A percentile compares a stretch with the other conserved stretches of the same genome.
phyloP scores from a whole-genome alignment of 352 stramenopile genomes.

The Phytopythium cucurbitacearum region DNA sequence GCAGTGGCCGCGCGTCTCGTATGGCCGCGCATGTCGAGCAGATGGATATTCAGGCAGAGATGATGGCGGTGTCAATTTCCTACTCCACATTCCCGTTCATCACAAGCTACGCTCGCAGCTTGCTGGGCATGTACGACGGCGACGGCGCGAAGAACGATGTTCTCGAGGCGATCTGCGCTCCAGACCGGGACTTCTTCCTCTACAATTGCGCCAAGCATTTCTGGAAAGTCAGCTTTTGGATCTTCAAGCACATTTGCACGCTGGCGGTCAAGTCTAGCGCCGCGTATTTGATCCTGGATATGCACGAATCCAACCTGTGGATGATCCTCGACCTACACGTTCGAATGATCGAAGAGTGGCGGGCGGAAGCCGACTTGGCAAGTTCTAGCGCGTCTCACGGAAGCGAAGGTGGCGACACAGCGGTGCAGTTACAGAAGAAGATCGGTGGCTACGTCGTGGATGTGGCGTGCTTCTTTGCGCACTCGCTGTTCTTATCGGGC shows the following conservation, averaged over 20 bases:
- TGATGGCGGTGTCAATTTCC: constrained; percentile 70
- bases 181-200: constrained; percentile 57
- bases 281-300: constrained; percentile 75
- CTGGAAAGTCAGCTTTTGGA: constrained; percentile 74
- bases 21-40: constrained; percentile 63
- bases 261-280: constrained; percentile 64
- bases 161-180: constrained; percentile 44
- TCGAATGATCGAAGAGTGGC: constrained; percentile 66
- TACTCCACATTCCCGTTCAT: constrained; percentile 87
- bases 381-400: constrained; percentile 5
- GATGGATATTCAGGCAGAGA: constrained; percentile 61
- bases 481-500: constrained; percentile 69
- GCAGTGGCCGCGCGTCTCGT: constrained; percentile 47
- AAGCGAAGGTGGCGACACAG: constrained; percentile 1
- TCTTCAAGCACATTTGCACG: constrained; percentile 81
- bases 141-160: constrained; percentile 58
- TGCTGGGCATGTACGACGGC: constrained; percentile 66
- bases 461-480: constrained; percentile 69
- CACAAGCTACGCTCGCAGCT: constrained; percentile 74
- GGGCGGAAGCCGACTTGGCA: constrained; percentile 12
- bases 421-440: constrained; percentile 28
- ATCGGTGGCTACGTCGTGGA: constrained; percentile 57
- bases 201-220: constrained; percentile 68
- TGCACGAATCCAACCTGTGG: constrained; percentile 80
- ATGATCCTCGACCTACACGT: constrained; percentile 76